A percentile compares a stretch with the other conserved stretches of the same genome.
These are phyloP conservation scores for Marsdenia floribunda DNA, from an alignment of 257 asterid species.

Conservation along the genomic window DNA sequence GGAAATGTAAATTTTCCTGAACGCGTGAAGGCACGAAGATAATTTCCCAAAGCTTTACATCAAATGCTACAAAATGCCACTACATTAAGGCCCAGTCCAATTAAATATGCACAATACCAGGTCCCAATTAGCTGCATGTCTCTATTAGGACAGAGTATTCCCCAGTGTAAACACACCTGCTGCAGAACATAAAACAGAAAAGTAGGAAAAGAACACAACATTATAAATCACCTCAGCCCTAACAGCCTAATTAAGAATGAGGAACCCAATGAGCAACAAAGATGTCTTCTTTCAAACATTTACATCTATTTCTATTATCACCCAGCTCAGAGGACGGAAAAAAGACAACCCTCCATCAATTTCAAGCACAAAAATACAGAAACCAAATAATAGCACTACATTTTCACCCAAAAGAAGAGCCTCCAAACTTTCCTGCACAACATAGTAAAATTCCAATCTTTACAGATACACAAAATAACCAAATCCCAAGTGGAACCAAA, in stretches of 20 bases:
- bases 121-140: neutral
- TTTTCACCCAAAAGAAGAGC: neutral
- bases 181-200: neutral
- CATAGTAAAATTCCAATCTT: conserved; percentile 21
- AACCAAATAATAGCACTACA: neutral
- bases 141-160: neutral
- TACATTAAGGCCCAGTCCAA: neutral
- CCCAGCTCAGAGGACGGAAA: neutral
- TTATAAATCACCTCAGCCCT: neutral
- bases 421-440: neutral
- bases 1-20: neutral
- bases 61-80: neutral
- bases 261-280: neutral
- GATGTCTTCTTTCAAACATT: conserved; percentile 4
- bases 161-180: conserved; percentile 8
- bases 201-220: neutral
- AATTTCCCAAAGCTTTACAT: neutral
- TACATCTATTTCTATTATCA: neutral
- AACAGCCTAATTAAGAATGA: conserved; percentile 4
- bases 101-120: neutral
- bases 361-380: neutral
- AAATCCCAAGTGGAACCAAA: conserved; percentile 19
- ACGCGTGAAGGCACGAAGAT: neutral
- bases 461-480: conserved; percentile 1
- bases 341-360: conserved; percentile 1